phyloP scores from a whole-genome alignment of 352 stramenopile genomes.

The Thalassiosira livingstoniorum region DNA sequence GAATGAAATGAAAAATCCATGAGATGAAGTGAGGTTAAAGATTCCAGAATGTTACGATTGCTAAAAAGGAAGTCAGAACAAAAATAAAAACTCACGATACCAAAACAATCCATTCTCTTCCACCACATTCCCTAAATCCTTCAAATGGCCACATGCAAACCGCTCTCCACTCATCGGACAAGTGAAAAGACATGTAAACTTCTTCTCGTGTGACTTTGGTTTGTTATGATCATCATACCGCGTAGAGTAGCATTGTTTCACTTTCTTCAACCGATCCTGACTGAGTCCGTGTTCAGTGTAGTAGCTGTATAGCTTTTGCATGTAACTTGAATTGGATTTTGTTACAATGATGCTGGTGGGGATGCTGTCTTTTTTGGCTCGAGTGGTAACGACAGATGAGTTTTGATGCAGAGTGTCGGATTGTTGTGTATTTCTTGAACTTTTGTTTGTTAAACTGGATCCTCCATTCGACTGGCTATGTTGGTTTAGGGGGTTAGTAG shows the following conservation, averaged over 20 bases:
- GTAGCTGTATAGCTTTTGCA: too few species aligned
- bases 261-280: conserved; percentile 10
- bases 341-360: conserved; percentile 12
- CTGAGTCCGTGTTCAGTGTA: not conserved
- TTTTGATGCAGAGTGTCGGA: too few species aligned
- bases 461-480: too few species aligned
- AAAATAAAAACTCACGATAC: conserved; percentile 16
- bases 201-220: conserved; percentile 22
- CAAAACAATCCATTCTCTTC: conserved; percentile 17
- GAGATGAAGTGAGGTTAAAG: not conserved
- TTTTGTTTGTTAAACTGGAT: too few species aligned
- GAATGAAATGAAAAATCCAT: not conserved
- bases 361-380: conserved; percentile 3
- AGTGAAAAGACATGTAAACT: conserved; percentile 52
- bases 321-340: too few species aligned
- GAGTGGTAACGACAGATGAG: too few species aligned
- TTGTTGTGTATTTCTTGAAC: too few species aligned
- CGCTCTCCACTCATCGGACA: conserved; percentile 54
- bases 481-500: too few species aligned
- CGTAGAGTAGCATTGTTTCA: conserved; percentile 8
- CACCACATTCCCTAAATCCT: not conserved
- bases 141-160: conserved; percentile 38
- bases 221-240: conserved; percentile 5
- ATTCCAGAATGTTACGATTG: not conserved
- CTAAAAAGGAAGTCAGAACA: conserved; percentile 2